Evolutionary conservation across 2,329 filamentous ascomycete genomes (phyloP).

Genomic region (Penicillium sp.): DNA sequence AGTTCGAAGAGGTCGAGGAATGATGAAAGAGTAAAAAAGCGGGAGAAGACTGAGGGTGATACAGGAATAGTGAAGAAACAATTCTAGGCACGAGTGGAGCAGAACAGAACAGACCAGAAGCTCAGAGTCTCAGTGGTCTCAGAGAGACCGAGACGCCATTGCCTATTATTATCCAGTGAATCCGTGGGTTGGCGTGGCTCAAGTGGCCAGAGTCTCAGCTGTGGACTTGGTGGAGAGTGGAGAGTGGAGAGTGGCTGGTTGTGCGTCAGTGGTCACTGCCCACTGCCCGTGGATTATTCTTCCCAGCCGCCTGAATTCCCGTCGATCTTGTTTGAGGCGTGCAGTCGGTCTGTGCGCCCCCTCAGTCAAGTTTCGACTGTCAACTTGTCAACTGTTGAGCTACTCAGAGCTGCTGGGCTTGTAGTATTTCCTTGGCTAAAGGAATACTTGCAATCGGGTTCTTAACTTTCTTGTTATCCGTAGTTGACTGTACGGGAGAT

Average conservation of each 20-base stretch:
- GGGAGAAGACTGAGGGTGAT: constrained; percentile 8
- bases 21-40: constrained; percentile 14
- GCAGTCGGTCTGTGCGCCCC: constrained; percentile 4
- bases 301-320: constrained; percentile 1
- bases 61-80: constrained; percentile 10
- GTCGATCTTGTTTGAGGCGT: constrained; percentile 9
- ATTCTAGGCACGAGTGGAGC: constrained; percentile 26
- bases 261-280: background rate
- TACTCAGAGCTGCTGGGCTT: background rate
- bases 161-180: constrained; percentile 24
- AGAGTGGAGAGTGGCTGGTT: constrained; percentile 17
- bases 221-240: no score
- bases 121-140: no score
- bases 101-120: background rate
- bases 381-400: background rate
- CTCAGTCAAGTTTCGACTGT: background rate
- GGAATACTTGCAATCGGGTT: background rate
- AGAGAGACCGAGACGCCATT: constrained; percentile 4
- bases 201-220: background rate
- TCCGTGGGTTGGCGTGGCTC: constrained; percentile 13
- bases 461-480: background rate
- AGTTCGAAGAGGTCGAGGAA: constrained; percentile 14
- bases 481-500: constrained; percentile 10
- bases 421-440: background rate
- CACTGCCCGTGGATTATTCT: background rate